Percentiles rank a stretch among this genome's conserved stretches.
Conservation (phyloP, 2,329 filamentous ascomycete species). For the Rosellinia necatrix region DNA sequence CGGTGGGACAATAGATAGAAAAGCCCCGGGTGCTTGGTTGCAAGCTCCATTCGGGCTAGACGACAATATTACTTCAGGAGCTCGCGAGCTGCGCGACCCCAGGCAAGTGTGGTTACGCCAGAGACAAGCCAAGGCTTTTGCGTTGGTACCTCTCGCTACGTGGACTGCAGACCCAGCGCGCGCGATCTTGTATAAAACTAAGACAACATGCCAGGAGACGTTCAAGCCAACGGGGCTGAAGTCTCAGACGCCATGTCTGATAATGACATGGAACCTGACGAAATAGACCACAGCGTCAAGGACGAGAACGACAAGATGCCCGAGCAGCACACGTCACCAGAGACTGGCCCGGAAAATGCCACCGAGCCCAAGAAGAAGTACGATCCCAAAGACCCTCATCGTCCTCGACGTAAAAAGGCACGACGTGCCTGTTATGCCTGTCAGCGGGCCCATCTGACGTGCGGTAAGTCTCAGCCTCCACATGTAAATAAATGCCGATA, state of each 20-base stretch:
- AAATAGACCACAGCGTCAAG: constrained; percentile 46
- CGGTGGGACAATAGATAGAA: constrained; percentile 35
- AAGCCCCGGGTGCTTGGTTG: constrained; percentile 32
- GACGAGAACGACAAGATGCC: constrained; percentile 59
- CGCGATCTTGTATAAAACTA: constrained; percentile 54
- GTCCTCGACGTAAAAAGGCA: constrained; percentile 93
- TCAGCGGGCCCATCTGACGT: constrained; percentile 95
- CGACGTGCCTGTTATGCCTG: constrained; percentile 94
- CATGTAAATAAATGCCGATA: constrained; percentile 32
- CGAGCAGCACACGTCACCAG: constrained; percentile 50
- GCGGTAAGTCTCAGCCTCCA: constrained; percentile 70
- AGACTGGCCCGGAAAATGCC: constrained; percentile 50
- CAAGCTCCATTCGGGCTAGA: constrained; percentile 28
- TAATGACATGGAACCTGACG: constrained; percentile 60
- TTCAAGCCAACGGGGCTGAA: constrained; percentile 58
- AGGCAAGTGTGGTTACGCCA: constrained; percentile 42
- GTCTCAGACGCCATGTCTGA: constrained; percentile 64
- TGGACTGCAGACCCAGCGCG: constrained; percentile 27
- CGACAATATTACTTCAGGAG: constrained; percentile 37
- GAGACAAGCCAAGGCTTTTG: constrained; percentile 34
- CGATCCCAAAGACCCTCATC: constrained; percentile 85
- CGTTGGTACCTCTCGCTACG: constrained; percentile 28
- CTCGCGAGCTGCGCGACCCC: constrained; percentile 36
- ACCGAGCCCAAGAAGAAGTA: constrained; percentile 68
- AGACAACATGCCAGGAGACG: constrained; percentile 61